Evolutionary conservation across 441 rosid species (phyloP), one percentile per base, ranked within the genome.

Genomic region (Daphne laureola): DNA sequence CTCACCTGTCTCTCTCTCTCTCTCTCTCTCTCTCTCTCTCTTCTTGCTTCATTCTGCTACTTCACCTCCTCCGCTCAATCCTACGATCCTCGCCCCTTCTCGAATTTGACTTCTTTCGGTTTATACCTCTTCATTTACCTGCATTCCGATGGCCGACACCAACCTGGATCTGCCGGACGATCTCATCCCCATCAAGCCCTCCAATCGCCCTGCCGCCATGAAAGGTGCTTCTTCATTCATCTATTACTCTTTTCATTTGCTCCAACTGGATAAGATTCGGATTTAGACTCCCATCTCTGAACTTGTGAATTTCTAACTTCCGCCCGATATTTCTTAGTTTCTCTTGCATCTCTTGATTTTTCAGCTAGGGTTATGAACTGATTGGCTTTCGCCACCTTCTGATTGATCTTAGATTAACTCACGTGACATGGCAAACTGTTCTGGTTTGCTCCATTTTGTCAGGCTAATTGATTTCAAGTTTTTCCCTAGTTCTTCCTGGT

Each of bases 101-200:
- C 63, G 56, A 61, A 46, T 56, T 66, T 53, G 58, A 46, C 12
- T 55, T 43, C 13, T 17, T 51, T 14, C 46, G 26, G 38, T 31
- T 31, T 31, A 0, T 5, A 46, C 57, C 43, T 49, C 27, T 17
- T 51, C 56, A 38, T 40, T 17, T 21, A 14, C 46, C 43, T 27
- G 21, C 47, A 57, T 31, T 35, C 44, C 68, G 63, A 88, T 88
- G 94, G 88, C 90, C 40, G 75, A 72, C 51, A 73, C 71, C 47
- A 88, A 81, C 84, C 65, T 81, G 73, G 84, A 88, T 85, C 85
- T 85, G 26, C 87, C 85, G 12, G 91, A 83, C 67, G 90, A 82
- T 82, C 81, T 87, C 61, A 74, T 84, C 64, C 47, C 78, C 17
- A 73, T 79, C 35, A 78, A 83, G 50, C 67, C 74, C 4, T 75